Base-by-base conservation (phyloP, 352 stramenopile species). In the Peronospora tabacina region DNA sequence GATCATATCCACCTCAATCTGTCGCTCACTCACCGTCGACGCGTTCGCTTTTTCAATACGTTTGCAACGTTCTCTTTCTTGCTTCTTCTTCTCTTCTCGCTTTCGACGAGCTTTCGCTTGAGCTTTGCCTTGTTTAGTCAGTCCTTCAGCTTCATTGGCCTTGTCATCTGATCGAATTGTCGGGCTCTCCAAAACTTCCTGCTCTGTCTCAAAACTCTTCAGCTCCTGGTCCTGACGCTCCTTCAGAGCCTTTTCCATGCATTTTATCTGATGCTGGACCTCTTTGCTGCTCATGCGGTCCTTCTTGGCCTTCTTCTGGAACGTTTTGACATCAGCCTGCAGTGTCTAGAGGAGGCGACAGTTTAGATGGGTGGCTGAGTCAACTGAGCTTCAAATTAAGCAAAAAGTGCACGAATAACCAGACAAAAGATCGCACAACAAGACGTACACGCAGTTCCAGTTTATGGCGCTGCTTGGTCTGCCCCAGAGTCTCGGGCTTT, bases 251-350 rank as follows among this genome's bases (percentile, higher is more conserved):
- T 50, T 50, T 30, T 88, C 78, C 72, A 93, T 81, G 11, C 61
- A 49, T 29, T 64, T 44, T 3, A 89, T 54, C 49, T 85, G 65
- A 41, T 40, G 35, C 38, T 94, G 78, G 8, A 69, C 63, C 6
- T 90, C 77, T 17, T 86, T 87, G 53, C 90, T 94, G 54, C 54
- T 76, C 49, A 86, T 17, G 44, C 81, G 74, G 33, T 91, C 75
- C 43, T 91, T 91, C 61, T 91, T 94, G 47, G 75, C 77, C 13
- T 88, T 87, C 78, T 90, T 91, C 55, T 87, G 77, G 51, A 89
- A 84, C 28, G 49, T 41, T 57, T 94, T 91, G 38, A 87, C 48
- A 28, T 90, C 75, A 41, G 68, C 86, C 69, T 90, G 78, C 56
- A 88, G 63, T 28, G 72, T 78, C 81, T 94, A 59, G 19, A 44